Conservation (phyloP, 495 filamentous ascomycete genomes). For the Sordaria brevicollis region DNA sequence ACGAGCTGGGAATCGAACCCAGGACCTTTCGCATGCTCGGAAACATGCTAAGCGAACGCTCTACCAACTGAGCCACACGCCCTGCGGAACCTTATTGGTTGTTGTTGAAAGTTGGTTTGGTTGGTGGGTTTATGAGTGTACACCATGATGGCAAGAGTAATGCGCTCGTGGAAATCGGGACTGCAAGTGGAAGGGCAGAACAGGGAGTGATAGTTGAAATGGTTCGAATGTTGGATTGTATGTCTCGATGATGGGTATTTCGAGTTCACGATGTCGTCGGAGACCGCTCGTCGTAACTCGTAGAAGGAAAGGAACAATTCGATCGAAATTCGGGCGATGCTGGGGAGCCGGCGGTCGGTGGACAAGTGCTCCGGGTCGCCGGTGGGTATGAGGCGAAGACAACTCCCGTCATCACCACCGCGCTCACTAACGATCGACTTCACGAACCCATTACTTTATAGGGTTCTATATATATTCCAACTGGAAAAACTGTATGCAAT, state of each 20-base stretch:
- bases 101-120: background rate
- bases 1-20: background rate
- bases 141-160: no score
- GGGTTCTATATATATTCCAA: no score
- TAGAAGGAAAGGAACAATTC: background rate
- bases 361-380: background rate
- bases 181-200: no score
- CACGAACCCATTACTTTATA: no score
- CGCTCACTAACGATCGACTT: background rate
- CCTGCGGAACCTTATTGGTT: background rate
- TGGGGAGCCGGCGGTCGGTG: background rate
- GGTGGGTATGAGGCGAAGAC: background rate
- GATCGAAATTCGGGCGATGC: background rate
- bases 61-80: background rate
- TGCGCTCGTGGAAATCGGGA: no score
- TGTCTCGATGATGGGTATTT: no score
- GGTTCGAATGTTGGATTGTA: no score
- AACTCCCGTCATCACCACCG: background rate
- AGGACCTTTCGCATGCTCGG: background rate
- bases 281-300: background rate
- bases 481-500: no score
- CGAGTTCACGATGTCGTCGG: no score
- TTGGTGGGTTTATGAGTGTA: background rate
- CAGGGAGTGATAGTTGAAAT: no score
- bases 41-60: background rate